Base-by-base conservation (phyloP, 2,329 filamentous ascomycete genomes). In the Trichoderma polysporum region DNA sequence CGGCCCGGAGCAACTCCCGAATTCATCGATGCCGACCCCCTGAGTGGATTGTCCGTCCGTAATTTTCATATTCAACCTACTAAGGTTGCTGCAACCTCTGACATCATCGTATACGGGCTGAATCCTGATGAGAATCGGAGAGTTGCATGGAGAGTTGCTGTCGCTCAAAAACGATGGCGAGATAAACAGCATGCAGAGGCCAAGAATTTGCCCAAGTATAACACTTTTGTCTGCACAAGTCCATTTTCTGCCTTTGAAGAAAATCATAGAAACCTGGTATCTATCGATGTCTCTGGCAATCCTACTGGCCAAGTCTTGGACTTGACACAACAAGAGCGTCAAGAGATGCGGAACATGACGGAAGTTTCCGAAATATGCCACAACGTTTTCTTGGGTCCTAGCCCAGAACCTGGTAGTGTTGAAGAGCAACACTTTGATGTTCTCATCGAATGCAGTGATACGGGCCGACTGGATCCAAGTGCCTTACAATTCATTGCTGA, bases 41-140 rank as follows among this genome's bases (percentile, higher is more conserved):
- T 82, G 66, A 92, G 97, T 71, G 95, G 95, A 9, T 98, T 98
- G 76, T 97, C 93, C 4, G 94, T 98, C 50, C 88, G 95, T 53
- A 98, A 98, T 77, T 99, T 99, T 75, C 94, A 98, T 73, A 98
- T 98, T 45, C 95, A 99, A 78, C 86, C 92, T 0, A 91, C 91
- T 67, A 99, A 99, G 77, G 82, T 92, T 70, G 94, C 94, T 64
- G 88, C 91, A 70, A 86, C 95, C 9, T 97, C 94, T 0, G 95
- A 99, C 76, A 92, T 99, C 70, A 86, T 99, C 47, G 87, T 99
- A 1, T 99, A 99, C 75, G 93, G 93, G 13, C 91, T 94, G 64
- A 86, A 92, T 70, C 80, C 83, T 41, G 84, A 83, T 2, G 79
- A 85, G 29, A 85, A 86, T 53, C 84, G 86, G 62, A 88, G 89